phyloP scores from a whole-genome alignment of 352 stramenopile genomes.

The Globisporangium megalacanthum region DNA sequence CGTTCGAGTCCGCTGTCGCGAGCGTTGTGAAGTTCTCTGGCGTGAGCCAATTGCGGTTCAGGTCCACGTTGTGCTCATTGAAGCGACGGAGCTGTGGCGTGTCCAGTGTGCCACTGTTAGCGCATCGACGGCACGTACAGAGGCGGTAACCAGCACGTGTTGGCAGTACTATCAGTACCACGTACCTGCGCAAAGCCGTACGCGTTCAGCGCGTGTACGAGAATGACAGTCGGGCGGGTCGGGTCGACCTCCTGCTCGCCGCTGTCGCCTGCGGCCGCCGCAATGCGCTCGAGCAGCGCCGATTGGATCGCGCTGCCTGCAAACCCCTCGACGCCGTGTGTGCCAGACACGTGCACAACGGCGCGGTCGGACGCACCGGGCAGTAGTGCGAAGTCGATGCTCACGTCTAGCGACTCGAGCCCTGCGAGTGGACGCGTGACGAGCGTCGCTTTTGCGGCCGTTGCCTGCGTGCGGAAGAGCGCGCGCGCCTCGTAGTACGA shows the following conservation, averaged over 20 bases:
- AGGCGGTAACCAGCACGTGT: no score
- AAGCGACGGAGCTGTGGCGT: conserved; percentile 52
- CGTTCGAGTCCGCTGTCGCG: conserved; percentile 61
- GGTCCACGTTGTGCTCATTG: conserved; percentile 94
- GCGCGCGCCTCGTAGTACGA: conserved; percentile 63
- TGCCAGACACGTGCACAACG: conserved; percentile 76
- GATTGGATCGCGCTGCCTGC: conserved; percentile 80
- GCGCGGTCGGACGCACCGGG: conserved; percentile 37
- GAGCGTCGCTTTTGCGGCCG: conserved; percentile 29
- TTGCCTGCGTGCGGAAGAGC: conserved; percentile 43
- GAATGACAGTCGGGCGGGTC: conserved; percentile 64
- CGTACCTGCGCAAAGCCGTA: conserved; percentile 81
- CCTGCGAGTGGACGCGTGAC: conserved; percentile 42
- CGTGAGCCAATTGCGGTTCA: conserved; percentile 90
- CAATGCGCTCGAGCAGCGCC: conserved; percentile 30
- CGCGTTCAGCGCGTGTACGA: conserved; percentile 92
- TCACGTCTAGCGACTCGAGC: conserved; percentile 41
- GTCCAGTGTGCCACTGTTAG: no score
- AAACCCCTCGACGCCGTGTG: conserved; percentile 80
- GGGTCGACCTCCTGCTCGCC: conserved; percentile 5
- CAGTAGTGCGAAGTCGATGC: conserved; percentile 62
- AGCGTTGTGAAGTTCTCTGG: conserved; percentile 40
- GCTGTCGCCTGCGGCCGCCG: background rate
- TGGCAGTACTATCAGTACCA: background rate
- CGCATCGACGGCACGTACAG: no score